Evolutionary conservation across 1,139 yeast species (phyloP).

Genomic region (Chernovozyma aurita): DNA sequence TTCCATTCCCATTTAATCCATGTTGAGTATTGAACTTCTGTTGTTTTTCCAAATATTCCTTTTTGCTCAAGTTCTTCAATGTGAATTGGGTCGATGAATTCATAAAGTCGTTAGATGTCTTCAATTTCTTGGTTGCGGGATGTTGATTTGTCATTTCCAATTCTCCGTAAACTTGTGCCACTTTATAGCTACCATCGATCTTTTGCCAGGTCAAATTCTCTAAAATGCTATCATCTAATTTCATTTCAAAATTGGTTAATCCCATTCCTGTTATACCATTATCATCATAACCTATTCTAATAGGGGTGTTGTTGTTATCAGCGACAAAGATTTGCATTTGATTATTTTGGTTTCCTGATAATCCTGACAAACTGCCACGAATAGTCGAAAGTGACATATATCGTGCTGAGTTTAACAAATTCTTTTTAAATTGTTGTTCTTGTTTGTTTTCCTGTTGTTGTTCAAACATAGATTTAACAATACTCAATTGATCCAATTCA

Average conservation of each 20-base stretch:
- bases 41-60: slow-evolving; percentile 5
- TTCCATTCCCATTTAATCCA: slow-evolving; percentile 4
- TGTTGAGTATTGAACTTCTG: slow-evolving; percentile 1
- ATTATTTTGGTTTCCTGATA: slow-evolving; percentile 13
- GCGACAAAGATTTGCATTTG: slow-evolving; percentile 32
- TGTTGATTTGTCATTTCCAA: slow-evolving; percentile 39
- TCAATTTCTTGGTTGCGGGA: slow-evolving; percentile 11
- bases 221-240: slow-evolving; percentile 66
- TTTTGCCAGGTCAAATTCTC: slow-evolving; percentile 74
- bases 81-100: slow-evolving; percentile 36
- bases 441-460: slow-evolving; percentile 30
- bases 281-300: slow-evolving; percentile 53
- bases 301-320: slow-evolving; percentile 33
- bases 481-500: slow-evolving; percentile 24
- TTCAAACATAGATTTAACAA: slow-evolving; percentile 26
- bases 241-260: slow-evolving; percentile 65
- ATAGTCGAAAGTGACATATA: slow-evolving; percentile 31
- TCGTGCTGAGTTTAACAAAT: slow-evolving; percentile 22
- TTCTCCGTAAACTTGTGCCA: slow-evolving; percentile 80
- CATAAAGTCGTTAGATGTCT: slow-evolving; percentile 25
- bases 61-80: slow-evolving; percentile 23
- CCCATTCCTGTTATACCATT: slow-evolving; percentile 25
- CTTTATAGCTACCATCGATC: slow-evolving; percentile 72
- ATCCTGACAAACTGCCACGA: slow-evolving; percentile 26
- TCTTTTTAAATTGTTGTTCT: slow-evolving; percentile 20